These are phyloP conservation scores for Penicillium silybi DNA, from an alignment of 495 filamentous ascomycete genomes.

Conservation along the genomic window DNA sequence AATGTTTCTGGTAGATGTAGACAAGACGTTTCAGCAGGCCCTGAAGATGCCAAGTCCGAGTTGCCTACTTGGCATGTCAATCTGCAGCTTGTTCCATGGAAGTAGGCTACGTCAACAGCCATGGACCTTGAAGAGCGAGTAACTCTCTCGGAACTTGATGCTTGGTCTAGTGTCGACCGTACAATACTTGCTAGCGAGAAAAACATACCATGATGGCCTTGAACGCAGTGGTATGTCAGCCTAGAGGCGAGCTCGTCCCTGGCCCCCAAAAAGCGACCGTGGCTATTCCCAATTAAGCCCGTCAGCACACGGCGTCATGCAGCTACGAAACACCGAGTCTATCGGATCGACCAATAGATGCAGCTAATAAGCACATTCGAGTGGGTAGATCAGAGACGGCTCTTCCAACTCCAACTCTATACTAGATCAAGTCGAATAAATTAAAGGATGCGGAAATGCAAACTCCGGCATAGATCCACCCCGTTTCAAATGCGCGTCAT, in stretches of 20 bases:
- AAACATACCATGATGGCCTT: too few relatives aligned
- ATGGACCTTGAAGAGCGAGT: not conserved
- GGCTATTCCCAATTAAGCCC: not conserved
- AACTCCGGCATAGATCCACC: conserved; percentile 1
- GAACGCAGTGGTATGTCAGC: not conserved
- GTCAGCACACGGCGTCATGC: conserved; percentile 1
- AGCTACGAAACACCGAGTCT: conserved; percentile 13
- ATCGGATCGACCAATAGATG: not conserved
- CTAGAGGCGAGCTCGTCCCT: not conserved
- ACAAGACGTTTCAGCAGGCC: not conserved
- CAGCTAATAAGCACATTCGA: not conserved
- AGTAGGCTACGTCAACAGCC: not conserved
- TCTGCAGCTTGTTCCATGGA: not conserved
- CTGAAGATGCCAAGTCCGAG: not conserved
- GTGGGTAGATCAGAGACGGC: not conserved
- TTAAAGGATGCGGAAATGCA: not conserved
- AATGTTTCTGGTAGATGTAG: not conserved
- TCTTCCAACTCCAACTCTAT: not conserved
- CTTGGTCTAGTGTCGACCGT: not conserved
- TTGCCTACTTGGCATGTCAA: not conserved
- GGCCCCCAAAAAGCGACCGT: conserved; percentile 3
- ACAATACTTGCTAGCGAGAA: not conserved
- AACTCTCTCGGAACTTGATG: not conserved
- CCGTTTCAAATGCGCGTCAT: conserved; percentile 5
- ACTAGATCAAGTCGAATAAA: not conserved